Conservation (phyloP, 805 yeast genomes). For the Candida oleophila region DNA sequence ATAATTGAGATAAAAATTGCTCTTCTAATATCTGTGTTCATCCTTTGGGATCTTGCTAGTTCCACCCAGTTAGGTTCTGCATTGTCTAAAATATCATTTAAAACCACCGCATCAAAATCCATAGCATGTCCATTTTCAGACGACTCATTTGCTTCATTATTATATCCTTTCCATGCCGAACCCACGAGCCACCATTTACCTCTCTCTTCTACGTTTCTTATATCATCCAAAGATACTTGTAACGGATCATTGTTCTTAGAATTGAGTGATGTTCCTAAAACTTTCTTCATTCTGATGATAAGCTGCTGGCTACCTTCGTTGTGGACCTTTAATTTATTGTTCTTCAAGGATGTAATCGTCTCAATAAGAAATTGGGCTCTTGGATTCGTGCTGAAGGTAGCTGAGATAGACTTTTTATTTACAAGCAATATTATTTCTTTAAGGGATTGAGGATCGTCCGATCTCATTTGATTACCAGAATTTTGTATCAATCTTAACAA, state of each 20-base stretch:
- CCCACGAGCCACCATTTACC: conserved; percentile 99
- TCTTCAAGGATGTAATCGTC: conserved; percentile 79
- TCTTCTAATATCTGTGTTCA: conserved; percentile 93
- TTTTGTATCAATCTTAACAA: conserved; percentile 68
- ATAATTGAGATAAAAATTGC: conserved; percentile 92
- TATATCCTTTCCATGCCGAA: conserved; percentile 89
- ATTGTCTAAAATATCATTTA: conserved; percentile 61
- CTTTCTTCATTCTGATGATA: conserved; percentile 60
- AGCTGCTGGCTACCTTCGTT: conserved; percentile 55
- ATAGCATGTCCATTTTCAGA: conserved; percentile 14
- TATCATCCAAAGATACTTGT: conserved; percentile 81
- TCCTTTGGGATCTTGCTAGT: conserved; percentile 79
- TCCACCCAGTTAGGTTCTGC: conserved; percentile 87
- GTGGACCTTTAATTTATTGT: conserved; percentile 65
- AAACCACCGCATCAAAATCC: conserved; percentile 42
- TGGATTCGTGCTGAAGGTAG: conserved; percentile 34
- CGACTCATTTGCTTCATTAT: conserved; percentile 16
- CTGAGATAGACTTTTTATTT: conserved; percentile 42
- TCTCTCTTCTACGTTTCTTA: conserved; percentile 66
- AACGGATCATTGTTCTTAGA: conserved; percentile 66
- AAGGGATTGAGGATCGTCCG: conserved; percentile 85
- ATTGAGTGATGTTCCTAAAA: conserved; percentile 51
- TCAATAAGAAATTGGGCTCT: conserved; percentile 84
- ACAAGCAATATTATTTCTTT: conserved; percentile 70
- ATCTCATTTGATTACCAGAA: conserved; percentile 80